These are phyloP conservation scores for Fusarium temperatum DNA, from an alignment of 2,329 filamentous ascomycete genomes.

Conservation along the genomic window DNA sequence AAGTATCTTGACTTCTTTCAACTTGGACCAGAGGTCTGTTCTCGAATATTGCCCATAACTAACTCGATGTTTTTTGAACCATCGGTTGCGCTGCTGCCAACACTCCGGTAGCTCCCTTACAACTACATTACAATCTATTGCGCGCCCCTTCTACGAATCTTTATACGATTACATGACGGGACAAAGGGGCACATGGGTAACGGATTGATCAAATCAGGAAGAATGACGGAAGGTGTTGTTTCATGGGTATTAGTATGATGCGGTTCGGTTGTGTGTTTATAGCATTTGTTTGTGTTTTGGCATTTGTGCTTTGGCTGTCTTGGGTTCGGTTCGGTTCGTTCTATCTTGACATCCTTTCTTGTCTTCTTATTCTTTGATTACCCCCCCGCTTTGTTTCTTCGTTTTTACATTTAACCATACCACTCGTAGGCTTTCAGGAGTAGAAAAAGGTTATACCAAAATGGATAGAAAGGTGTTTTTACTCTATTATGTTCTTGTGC, in stretches of 20 bases:
- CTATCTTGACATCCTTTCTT: constrained; percentile 2
- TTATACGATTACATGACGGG: constrained; percentile 31
- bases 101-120: background rate
- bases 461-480: constrained; percentile 43
- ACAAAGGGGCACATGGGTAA: constrained; percentile 21
- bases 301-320: background rate
- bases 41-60: background rate
- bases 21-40: background rate
- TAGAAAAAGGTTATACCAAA: constrained; percentile 45
- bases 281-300: constrained; percentile 12
- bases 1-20: background rate
- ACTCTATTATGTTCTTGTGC: background rate
- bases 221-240: constrained; percentile 29
- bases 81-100: background rate
- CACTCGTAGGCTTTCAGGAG: constrained; percentile 40
- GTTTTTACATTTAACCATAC: constrained; percentile 36
- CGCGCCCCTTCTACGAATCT: constrained; percentile 8
- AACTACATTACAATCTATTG: constrained; percentile 16
- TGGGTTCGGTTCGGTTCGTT: background rate
- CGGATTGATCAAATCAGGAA: constrained; percentile 16
- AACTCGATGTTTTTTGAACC: background rate
- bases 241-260: constrained; percentile 20
- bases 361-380: constrained; percentile 21
- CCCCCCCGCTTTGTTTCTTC: constrained; percentile 27
- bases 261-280: constrained; percentile 31